Base-by-base conservation (phyloP, 345 rosid genomes). In the Microthlaspi erraticum region DNA sequence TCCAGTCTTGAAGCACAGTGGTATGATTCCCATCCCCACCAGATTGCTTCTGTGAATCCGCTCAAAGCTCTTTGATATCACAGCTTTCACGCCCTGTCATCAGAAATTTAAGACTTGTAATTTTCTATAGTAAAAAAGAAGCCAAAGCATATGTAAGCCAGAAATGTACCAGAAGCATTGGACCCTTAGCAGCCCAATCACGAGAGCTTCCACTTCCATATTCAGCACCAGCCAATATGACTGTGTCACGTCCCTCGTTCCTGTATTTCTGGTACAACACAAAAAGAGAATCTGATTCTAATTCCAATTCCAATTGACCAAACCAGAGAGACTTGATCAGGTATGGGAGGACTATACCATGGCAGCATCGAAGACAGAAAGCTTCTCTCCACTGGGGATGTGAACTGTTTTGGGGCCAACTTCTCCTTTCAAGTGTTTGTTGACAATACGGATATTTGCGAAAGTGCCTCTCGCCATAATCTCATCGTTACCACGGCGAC, bases 151-250 rank as follows among this genome's bases (percentile, higher is more conserved):
- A 12, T 61, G 5, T 34, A n/a, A 31, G 49, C 32, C 26, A 51
- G 38, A 33, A 64, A 46, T 72, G 19, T 78, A 92, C 96, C 92
- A 87, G 85, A 67, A 89, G 82, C 89, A 81, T 88, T 37, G 98
- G 96, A 73, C 98, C 98, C 89, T 92, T 92, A 32, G 98, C 98
- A 76, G 98, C 98, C 98, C 98, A 92, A 71, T 89, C 98, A n/a
- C 96, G 93, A 71, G 98, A 92, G 79, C 98, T 92, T 76, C 98
- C 98, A 76, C 96, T 86, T 55, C 96, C 98, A 74, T 89, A 92
- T 81, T 92, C 98, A 10, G 92, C 91, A 66, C 98, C 94, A 31
- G 94, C 96, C 85, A 92, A 81, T 62, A 91, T 86, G 45, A 88
- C 66, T 23, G 91, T 91, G 52, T 80, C 85, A 0, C 76, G 85